Conservation (phyloP, 805 yeast genomes). For the Candida namnaoensis region DNA sequence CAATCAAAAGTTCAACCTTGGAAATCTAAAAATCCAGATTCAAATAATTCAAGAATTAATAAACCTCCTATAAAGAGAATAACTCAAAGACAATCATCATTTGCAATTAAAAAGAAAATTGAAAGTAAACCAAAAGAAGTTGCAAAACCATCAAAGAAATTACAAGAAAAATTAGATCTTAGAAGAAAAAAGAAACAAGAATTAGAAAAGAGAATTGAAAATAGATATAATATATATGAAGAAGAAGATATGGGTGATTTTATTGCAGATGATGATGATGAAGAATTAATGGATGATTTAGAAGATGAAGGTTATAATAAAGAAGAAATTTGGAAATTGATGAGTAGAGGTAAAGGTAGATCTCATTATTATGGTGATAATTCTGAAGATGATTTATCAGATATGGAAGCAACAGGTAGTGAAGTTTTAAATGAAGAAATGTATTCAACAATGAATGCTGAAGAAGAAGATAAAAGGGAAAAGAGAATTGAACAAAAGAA, state of each 20-base stretch:
- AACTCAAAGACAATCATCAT: too few relatives aligned
- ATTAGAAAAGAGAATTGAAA: conserved; percentile 9
- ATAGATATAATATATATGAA: conserved; percentile 11
- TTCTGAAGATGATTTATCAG: conserved; percentile 40
- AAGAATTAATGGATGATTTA: conserved; percentile 7
- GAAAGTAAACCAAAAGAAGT: conserved; percentile 16
- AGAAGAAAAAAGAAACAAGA: conserved; percentile 14
- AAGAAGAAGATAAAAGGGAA: conserved; percentile 69
- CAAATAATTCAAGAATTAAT: too few relatives aligned
- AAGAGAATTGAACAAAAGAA: conserved; percentile 46
- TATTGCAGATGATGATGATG: conserved; percentile 42
- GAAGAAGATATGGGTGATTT: conserved; percentile 46
- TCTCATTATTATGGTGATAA: conserved; percentile 24
- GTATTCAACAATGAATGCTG: conserved; percentile 57
- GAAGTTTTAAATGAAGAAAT: conserved; percentile 83
- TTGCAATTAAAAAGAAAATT: too few relatives aligned
- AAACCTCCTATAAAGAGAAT: too few relatives aligned
- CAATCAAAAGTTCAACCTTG: too few relatives aligned
- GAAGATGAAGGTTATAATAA: conserved; percentile 52
- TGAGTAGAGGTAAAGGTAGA: conserved; percentile 56
- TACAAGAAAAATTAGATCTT: conserved; percentile 36
- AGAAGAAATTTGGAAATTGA: conserved; percentile 85
- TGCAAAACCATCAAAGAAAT: conserved; percentile 49
- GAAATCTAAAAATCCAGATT: too few relatives aligned
- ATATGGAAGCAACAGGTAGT: conserved; percentile 93